phyloP scores from a whole-genome alignment of 176 grass and related monocot genomes.

The Eremochloa ophiuroides region DNA sequence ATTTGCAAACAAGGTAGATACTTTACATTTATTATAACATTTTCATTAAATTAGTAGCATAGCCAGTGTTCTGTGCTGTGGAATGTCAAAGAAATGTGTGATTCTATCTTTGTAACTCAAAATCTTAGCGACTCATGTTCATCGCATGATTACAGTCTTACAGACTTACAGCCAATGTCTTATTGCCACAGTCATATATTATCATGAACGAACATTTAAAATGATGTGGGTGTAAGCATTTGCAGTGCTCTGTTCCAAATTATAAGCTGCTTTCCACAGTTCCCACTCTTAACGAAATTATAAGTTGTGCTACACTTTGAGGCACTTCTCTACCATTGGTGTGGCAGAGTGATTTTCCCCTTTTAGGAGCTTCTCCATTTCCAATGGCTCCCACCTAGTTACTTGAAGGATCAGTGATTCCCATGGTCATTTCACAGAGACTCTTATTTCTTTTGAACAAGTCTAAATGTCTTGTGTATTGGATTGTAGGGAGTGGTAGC shows the following conservation, averaged over 20 bases:
- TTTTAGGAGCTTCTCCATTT: neutral
- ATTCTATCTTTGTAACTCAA: neutral
- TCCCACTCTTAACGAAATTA: neutral
- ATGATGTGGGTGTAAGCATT: neutral
- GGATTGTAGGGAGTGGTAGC: neutral
- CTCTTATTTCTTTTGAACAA: neutral
- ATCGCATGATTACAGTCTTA: neutral
- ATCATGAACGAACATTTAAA: neutral
- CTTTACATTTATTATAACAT: neutral
- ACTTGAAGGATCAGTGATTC: neutral
- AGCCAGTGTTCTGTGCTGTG: neutral
- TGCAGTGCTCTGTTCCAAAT: neutral
- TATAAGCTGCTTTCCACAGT: neutral
- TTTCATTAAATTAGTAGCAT: slow-evolving; percentile 15
- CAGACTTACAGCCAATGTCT: neutral
- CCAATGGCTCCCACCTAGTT: neutral
- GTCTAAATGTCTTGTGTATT: neutral
- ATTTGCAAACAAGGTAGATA: slow-evolving; percentile 48
- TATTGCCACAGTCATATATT: neutral
- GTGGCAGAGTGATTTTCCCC: neutral
- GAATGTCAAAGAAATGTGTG: neutral
- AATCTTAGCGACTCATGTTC: neutral
- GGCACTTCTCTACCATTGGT: neutral
- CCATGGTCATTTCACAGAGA: neutral
- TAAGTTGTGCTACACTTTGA: neutral